phyloP scores from a whole-genome alignment of 139 green algal species.

The Chlorella sp. region DNA sequence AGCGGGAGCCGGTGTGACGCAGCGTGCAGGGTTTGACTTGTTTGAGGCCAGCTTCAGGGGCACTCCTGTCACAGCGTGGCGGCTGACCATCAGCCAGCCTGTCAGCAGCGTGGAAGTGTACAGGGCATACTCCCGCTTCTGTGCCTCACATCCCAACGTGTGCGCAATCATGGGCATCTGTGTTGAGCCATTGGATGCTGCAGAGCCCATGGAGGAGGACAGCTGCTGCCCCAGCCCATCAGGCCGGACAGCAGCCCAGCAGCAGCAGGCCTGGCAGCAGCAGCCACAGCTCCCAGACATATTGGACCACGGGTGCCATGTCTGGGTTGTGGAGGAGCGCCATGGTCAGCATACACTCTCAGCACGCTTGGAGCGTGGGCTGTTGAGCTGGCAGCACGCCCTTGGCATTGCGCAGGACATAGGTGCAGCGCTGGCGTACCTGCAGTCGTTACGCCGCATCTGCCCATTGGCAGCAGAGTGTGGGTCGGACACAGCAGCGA shows the following conservation, averaged over 20 bases:
- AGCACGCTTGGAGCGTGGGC: slow-evolving; percentile 34
- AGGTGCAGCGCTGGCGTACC: slow-evolving; percentile 34
- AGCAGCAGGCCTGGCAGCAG: no score
- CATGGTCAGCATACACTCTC: slow-evolving; percentile 39
- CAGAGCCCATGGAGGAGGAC: neutral
- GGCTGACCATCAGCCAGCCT: slow-evolving; percentile 25
- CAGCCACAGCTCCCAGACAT: no score
- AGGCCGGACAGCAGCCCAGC: no score
- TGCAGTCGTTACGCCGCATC: no score
- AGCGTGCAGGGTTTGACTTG: no score
- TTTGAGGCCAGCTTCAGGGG: slow-evolving; percentile 39
- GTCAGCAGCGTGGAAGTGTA: slow-evolving; percentile 42
- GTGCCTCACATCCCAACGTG: slow-evolving; percentile 48
- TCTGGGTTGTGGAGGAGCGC: slow-evolving; percentile 55
- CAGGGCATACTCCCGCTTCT: slow-evolving; percentile 39
- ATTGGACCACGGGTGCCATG: no score
- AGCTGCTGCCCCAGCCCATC: no score
- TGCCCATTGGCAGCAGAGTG: no score
- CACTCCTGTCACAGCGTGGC: slow-evolving; percentile 35
- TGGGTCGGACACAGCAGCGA: no score
- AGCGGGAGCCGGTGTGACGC: no score
- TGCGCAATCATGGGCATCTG: slow-evolving; percentile 44
- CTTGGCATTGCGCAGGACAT: slow-evolving; percentile 30
- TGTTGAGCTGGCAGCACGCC: slow-evolving; percentile 45
- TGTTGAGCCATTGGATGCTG: slow-evolving; percentile 26